These are phyloP conservation scores for Cordyceps farinosa DNA, from an alignment of 2,329 filamentous ascomycete species.

Conservation along the genomic window DNA sequence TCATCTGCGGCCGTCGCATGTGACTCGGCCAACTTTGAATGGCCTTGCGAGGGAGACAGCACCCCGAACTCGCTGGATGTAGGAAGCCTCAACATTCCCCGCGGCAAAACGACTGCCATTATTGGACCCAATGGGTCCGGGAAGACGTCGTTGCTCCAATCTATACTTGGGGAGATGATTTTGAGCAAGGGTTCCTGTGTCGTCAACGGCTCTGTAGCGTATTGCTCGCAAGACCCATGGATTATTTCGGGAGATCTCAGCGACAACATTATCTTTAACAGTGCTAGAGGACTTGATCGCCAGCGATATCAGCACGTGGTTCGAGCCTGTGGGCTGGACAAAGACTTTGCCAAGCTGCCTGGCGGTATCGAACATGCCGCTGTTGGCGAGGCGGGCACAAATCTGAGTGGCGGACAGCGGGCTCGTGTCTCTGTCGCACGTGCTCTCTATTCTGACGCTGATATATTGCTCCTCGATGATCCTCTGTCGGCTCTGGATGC, in stretches of 20 bases:
- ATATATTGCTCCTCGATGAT: conserved; percentile 15
- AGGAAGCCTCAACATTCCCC: conserved; percentile 2
- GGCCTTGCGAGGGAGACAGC: conserved; percentile 1
- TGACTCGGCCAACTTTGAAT: neutral
- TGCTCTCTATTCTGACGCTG: conserved; percentile 13
- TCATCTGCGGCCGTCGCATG: neutral
- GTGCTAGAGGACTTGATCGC: neutral
- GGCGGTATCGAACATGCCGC: conserved; percentile 7
- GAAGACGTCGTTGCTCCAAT: conserved; percentile 10
- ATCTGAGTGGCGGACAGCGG: conserved; percentile 12
- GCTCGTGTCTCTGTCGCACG: conserved; percentile 12
- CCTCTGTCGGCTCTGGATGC: conserved; percentile 13
- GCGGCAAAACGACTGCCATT: neutral
- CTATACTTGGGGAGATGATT: conserved; percentile 15
- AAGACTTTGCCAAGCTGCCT: conserved; percentile 9
- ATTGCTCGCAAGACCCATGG: conserved; percentile 13
- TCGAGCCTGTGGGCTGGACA: conserved; percentile 4
- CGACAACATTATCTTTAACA: conserved; percentile 16
- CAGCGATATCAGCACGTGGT: neutral
- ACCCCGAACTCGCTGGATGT: neutral
- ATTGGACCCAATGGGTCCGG: conserved; percentile 13
- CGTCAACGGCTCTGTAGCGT: conserved; percentile 11
- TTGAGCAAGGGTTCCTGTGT: neutral
- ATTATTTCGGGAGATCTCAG: neutral
- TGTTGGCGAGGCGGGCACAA: conserved; percentile 11